Evolutionary conservation across 345 rosid species (phyloP).

Genomic region (Brassica rapa): DNA sequence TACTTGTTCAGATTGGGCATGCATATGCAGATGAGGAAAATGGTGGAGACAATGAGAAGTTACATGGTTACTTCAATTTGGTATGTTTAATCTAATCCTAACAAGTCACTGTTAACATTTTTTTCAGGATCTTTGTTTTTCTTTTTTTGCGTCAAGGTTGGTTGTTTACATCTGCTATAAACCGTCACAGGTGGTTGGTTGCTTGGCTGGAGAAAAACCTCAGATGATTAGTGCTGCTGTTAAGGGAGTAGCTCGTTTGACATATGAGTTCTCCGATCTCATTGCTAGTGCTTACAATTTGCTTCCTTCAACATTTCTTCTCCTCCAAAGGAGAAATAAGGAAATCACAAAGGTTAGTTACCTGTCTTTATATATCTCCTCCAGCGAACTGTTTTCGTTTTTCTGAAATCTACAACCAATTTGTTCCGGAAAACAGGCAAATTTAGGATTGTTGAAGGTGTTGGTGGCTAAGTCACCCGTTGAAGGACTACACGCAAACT

Average conservation of each 20-base stretch:
- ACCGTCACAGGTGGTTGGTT: slow-evolving; percentile 77
- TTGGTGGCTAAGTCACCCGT: slow-evolving; percentile 88
- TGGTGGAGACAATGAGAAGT: slow-evolving; percentile 76
- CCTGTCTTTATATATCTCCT: too few species aligned
- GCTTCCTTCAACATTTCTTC: slow-evolving; percentile 86
- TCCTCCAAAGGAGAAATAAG: slow-evolving; percentile 78
- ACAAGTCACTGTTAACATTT: background rate
- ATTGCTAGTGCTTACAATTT: slow-evolving; percentile 71
- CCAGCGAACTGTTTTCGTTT: too few species aligned
- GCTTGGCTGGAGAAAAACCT: slow-evolving; percentile 91
- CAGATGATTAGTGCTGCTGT: slow-evolving; percentile 97
- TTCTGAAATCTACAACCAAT: slow-evolving; percentile 26
- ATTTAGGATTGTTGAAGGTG: slow-evolving; percentile 84
- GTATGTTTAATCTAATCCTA: slow-evolving; percentile 41
- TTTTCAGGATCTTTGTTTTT: slow-evolving; percentile 16
- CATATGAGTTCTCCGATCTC: slow-evolving; percentile 93
- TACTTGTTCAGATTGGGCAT: slow-evolving; percentile 96
- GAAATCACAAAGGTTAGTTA: slow-evolving; percentile 83
- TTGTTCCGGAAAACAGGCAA: slow-evolving; percentile 65
- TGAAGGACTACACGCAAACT: slow-evolving; percentile 74
- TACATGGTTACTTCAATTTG: slow-evolving; percentile 79
- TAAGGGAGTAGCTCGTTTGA: slow-evolving; percentile 91
- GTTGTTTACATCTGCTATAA: slow-evolving; percentile 18
- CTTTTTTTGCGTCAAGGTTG: background rate
- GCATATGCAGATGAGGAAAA: slow-evolving; percentile 84